These are phyloP conservation scores for Coniosporium apollinis DNA, from an alignment of 495 filamentous ascomycete genomes.

Conservation along the genomic window DNA sequence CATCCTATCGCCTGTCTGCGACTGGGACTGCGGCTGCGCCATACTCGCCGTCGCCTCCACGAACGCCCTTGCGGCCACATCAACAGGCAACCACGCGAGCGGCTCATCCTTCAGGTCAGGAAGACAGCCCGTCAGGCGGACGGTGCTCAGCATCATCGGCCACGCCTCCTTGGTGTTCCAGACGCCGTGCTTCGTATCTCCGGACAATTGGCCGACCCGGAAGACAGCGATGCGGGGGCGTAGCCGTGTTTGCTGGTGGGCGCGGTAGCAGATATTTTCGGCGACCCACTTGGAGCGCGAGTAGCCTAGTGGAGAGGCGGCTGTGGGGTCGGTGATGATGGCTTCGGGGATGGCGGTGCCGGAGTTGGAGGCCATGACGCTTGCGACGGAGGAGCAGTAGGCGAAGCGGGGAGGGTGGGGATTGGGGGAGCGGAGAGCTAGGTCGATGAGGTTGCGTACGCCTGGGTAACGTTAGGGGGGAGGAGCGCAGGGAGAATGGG, in stretches of 20 bases:
- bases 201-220: constrained; percentile 43
- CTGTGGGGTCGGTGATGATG: constrained; percentile 28
- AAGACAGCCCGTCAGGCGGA: constrained; percentile 30
- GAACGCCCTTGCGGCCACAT: constrained; percentile 35
- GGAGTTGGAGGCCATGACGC: constrained; percentile 13
- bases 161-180: constrained; percentile 51
- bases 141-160: constrained; percentile 39
- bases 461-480: background rate
- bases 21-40: background rate
- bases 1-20: background rate
- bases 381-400: constrained; percentile 46
- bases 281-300: constrained; percentile 46
- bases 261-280: constrained; percentile 32
- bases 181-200: constrained; percentile 33
- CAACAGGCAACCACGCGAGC: constrained; percentile 41
- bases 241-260: constrained; percentile 11
- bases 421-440: constrained; percentile 27
- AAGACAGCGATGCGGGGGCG: constrained; percentile 24
- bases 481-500: constrained; percentile 1
- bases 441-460: constrained; percentile 35
- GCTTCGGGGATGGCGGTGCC: constrained; percentile 27
- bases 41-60: constrained; percentile 26
- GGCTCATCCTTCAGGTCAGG: constrained; percentile 32
- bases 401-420: constrained; percentile 24
- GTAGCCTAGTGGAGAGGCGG: constrained; percentile 41